Base-by-base conservation (phyloP, 2,329 filamentous ascomycete species). In the Alternaria sp. region DNA sequence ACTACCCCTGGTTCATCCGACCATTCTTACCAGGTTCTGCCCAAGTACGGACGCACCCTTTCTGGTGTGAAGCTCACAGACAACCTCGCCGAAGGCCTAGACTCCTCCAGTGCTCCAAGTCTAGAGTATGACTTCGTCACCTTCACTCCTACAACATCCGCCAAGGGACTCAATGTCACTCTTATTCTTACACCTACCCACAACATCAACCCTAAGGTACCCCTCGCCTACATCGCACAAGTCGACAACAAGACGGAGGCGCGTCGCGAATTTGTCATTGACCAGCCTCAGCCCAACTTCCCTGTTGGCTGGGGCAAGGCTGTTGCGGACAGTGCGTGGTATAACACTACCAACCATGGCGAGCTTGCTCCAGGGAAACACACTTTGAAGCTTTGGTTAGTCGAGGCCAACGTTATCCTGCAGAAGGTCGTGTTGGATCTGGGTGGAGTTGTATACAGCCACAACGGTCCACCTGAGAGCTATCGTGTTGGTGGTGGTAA, bases 291-390 rank as follows among this genome's bases (percentile, higher is more conserved):
- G 78, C 60, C 79, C 71, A 61, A 75, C 34, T 76, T 77, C 62
- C 85, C 85, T 2, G 79, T 79, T 0, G 80, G 80, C 7, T 87
- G 85, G 85, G 73, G 78, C 7, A 67, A 70, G 9, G 83, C 82
- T 0, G 85, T 86, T 1, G 82, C 82, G 14, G 81, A 85, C 52
- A 78, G 80, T 28, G 82, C 82, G 7, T 87, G 85, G 85, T 78
- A 74, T 5, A 82, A 80, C 52, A 80, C 76, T 16, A 82, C 81
- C 11, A 79, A 77, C 34, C 76, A 64, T 68, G 79, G 60, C 4
- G 71, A 39, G 3, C 64, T 72, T 4, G 64, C 57, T 2, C 60
- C 75, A 1, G 81, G 81, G 4, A 76, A 74, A 64, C 81, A 83
- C 56, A 80, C 73, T 8, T 51, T 84, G 57, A 81, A 78, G 62